Base-by-base conservation (phyloP, 1,139 yeast species). In the Taiozyma sp. region DNA sequence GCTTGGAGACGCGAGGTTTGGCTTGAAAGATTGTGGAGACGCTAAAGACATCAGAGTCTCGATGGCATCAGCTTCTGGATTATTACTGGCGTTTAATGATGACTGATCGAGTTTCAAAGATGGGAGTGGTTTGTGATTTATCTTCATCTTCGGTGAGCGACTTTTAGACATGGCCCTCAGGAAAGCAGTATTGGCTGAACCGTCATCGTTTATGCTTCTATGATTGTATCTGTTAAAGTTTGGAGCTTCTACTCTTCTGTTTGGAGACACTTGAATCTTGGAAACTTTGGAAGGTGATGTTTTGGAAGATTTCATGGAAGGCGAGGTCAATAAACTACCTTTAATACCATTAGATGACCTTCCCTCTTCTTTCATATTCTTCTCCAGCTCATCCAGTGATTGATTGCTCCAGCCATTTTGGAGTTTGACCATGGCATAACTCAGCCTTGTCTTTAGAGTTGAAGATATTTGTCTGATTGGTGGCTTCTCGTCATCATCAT, bases 41-140 rank as follows among this genome's bases (percentile, higher is more conserved):
- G 78, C 68, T 40, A 75, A 60, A 13, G 76, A 73, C 76, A 75
- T 75, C 29, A 75, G 57, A 6, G 76, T 72, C 53, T 73, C 77
- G 9, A 75, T 70, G 3, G 79, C 79, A 50, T 74, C 79, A 2
- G 69, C 78, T 55, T 75, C 78, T 9, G 68, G 63, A 12, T 66
- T 65, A n/a, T 57, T 58, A 41, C 28, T 23, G n/a, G 27, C 16
- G 8, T 40, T 41, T 19, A 43, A 16, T 19, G 50, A 27, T 6
- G 41, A 14, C 13, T 45, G 42, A 8, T 43, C 47, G 48, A 57
- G 47, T 16, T 49, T 50, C 34, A 57, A 43, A 10, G 57, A 53
- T 13, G 57, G 51, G 42, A 48, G 57, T 39, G 22, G 43, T 16
- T 48, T 39, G 16, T 44, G 44, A 38, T 43, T 47, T 9, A 16